phyloP scores from a whole-genome alignment of 352 stramenopile species.

The Pythium aristosporum region DNA sequence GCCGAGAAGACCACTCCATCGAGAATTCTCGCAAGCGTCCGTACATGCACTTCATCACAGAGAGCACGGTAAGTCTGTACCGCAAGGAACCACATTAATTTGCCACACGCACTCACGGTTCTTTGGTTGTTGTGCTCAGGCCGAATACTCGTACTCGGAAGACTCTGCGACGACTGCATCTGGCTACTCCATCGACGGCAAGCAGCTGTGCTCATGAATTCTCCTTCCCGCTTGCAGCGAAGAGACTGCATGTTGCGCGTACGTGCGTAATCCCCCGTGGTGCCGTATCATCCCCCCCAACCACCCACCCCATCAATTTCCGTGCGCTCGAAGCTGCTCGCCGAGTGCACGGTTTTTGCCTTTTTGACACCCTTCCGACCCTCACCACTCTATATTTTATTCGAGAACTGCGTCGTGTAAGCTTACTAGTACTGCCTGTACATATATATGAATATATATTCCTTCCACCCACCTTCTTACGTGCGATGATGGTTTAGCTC shows the following conservation, averaged over 20 bases:
- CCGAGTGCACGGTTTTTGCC: constrained; percentile 16
- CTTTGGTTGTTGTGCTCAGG: constrained; percentile 6
- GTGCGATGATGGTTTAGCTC: constrained; percentile 11
- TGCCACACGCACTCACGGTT: neutral
- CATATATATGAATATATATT: constrained; percentile 27
- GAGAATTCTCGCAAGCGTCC: constrained; percentile 58
- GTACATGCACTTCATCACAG: constrained; percentile 80
- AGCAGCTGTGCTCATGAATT: constrained; percentile 72
- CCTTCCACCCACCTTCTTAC: neutral
- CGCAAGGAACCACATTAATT: neutral
- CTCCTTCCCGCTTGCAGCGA: constrained; percentile 37
- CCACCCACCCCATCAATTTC: neutral
- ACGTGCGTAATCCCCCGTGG: constrained; percentile 9
- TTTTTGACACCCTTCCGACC: constrained; percentile 16
- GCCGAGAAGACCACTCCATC: constrained; percentile 16
- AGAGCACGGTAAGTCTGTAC: constrained; percentile 36
- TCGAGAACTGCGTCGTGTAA: constrained; percentile 31
- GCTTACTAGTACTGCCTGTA: constrained; percentile 27
- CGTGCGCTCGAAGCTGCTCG: constrained; percentile 6
- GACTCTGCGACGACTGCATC: neutral
- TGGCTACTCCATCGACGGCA: constrained; percentile 68
- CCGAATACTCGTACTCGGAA: constrained; percentile 31
- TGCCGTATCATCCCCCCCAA: constrained; percentile 10
- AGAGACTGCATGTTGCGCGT: constrained; percentile 23
- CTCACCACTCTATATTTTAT: constrained; percentile 29